Percentiles rank a stretch among this genome's conserved stretches.
phyloP scores from a whole-genome alignment of 116 monocot genomes.

The Papilionanthe hybrid region DNA sequence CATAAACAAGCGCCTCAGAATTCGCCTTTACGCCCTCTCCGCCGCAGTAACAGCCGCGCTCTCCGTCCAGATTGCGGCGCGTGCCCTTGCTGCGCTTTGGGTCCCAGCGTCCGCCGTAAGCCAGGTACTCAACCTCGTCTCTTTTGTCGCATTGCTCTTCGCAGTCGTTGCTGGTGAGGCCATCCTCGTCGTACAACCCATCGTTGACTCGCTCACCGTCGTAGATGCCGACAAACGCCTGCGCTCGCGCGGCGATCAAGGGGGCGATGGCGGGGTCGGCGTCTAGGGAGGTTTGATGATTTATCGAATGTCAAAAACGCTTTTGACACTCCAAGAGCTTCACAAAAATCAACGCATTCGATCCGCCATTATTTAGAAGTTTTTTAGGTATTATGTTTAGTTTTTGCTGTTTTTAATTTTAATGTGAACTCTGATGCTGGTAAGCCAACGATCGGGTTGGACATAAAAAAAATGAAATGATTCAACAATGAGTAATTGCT shows the following conservation, averaged over 20 bases:
- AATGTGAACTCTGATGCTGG: too few species aligned
- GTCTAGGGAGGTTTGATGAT: not conserved
- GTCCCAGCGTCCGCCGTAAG: constrained; percentile 7
- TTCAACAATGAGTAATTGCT: too few species aligned
- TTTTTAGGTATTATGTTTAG: too few species aligned
- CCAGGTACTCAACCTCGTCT: constrained; percentile 19
- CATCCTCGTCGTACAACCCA: constrained; percentile 43
- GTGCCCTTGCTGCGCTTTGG: constrained; percentile 40
- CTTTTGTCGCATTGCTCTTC: constrained; percentile 24
- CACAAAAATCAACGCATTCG: too few species aligned
- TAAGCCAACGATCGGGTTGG: too few species aligned
- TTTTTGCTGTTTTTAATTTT: too few species aligned
- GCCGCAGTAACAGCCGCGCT: constrained; percentile 35
- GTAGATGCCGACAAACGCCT: not conserved
- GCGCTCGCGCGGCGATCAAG: not conserved
- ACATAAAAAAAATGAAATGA: too few species aligned
- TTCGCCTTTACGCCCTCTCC: constrained; percentile 42
- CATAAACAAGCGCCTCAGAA: constrained; percentile 50
- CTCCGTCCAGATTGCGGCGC: constrained; percentile 36
- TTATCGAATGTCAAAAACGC: too few species aligned
- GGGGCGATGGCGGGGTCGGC: not conserved
- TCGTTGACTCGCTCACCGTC: constrained; percentile 42
- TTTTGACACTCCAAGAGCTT: too few species aligned
- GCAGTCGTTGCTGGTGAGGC: constrained; percentile 35
- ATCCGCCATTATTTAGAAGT: too few species aligned